Conservation (phyloP, 2,329 filamentous ascomycete species). For the Cyphellophora attinorum region DNA sequence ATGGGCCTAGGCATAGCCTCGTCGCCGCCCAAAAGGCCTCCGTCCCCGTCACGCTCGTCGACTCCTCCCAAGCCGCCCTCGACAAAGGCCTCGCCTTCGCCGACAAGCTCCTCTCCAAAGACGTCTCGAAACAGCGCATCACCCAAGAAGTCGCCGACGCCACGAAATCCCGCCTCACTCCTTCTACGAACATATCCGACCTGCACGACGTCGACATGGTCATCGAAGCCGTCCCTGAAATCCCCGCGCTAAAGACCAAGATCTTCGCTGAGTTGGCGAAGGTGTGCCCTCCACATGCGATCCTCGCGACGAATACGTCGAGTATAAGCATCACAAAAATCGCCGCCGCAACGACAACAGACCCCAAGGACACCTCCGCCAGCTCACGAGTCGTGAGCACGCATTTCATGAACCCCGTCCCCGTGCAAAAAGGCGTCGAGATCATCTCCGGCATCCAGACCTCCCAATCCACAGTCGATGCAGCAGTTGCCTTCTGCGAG, state of each 20-base stretch:
- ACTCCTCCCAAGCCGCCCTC: constrained; percentile 72
- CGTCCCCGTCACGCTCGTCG: constrained; percentile 77
- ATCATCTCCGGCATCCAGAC: constrained; percentile 95
- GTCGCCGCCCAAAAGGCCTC: constrained; percentile 79
- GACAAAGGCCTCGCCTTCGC: constrained; percentile 87
- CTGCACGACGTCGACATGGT: constrained; percentile 86
- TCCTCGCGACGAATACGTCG: constrained; percentile 96
- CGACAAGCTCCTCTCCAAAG: constrained; percentile 91
- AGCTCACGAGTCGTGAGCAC: constrained; percentile 87
- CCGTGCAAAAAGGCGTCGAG: constrained; percentile 92
- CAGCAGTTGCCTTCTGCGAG: constrained; percentile 75
- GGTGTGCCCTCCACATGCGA: constrained; percentile 72
- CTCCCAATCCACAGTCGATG: constrained; percentile 68
- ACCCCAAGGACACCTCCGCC: constrained; percentile 70
- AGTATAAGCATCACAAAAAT: constrained; percentile 97
- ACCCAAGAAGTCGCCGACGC: constrained; percentile 71
- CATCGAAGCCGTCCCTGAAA: constrained; percentile 94
- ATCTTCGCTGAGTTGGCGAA: constrained; percentile 79
- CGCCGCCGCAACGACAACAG: constrained; percentile 67
- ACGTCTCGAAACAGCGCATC: constrained; percentile 78
- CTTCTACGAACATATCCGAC: constrained; percentile 65
- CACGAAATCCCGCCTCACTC: constrained; percentile 57
- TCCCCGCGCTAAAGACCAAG: constrained; percentile 72
- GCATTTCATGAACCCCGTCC: constrained; percentile 99
- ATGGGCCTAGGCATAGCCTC: constrained; percentile 97